These are phyloP conservation scores for Starmerella roubikii DNA, from an alignment of 805 yeast species.

Conservation along the genomic window DNA sequence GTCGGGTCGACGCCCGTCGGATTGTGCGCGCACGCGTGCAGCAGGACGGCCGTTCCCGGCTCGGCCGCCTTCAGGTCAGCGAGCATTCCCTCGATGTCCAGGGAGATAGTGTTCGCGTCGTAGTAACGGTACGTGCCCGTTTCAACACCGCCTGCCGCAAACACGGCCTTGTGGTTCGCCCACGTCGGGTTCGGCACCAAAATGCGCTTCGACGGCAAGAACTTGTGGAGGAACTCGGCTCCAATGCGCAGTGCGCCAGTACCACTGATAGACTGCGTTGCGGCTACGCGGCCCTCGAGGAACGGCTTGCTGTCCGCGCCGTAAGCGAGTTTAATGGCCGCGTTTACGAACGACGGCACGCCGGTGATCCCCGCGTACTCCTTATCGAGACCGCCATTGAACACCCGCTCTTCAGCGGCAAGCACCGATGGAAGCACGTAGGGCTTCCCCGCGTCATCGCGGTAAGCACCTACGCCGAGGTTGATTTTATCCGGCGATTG, in stretches of 20 bases:
- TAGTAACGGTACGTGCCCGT: constrained; percentile 55
- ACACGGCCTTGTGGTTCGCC: constrained; percentile 83
- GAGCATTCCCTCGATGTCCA: constrained; percentile 54
- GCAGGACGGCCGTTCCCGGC: constrained; percentile 49
- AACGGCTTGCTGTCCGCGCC: constrained; percentile 48
- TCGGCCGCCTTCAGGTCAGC: constrained; percentile 42
- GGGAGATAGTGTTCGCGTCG: constrained; percentile 43
- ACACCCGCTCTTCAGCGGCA: constrained; percentile 44
- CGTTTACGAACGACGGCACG: constrained; percentile 46
- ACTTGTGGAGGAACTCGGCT: constrained; percentile 57
- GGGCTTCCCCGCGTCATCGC: constrained; percentile 79
- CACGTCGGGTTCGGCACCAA: constrained; percentile 81
- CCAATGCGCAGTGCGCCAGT: constrained; percentile 87
- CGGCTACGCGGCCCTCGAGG: constrained; percentile 51
- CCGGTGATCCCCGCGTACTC: constrained; percentile 86
- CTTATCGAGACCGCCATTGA: constrained; percentile 45
- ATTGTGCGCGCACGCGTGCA: constrained; percentile 95
- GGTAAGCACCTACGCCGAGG: constrained; percentile 84
- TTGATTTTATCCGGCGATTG: constrained; percentile 33
- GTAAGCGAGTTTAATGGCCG: constrained; percentile 60
- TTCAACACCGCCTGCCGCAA: constrained; percentile 56
- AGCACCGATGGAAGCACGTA: constrained; percentile 70
- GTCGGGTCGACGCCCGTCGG: constrained; percentile 96
- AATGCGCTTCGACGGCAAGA: constrained; percentile 42
- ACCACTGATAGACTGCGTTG: constrained; percentile 85